Conservation (phyloP, 768 basidiomycete species). For the Brasilioporus rufonigricans region DNA sequence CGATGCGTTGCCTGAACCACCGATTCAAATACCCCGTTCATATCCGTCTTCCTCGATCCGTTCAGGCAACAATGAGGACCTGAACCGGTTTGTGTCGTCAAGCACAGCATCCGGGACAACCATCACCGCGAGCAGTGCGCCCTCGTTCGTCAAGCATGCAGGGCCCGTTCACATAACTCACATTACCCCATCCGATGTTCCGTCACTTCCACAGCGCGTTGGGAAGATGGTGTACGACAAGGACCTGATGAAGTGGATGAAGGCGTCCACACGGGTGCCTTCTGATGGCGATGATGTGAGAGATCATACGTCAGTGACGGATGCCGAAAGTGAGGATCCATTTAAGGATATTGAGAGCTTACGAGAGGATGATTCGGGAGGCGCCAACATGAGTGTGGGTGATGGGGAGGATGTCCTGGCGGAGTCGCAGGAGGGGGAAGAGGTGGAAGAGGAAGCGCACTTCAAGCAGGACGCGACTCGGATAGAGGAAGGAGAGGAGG, state of each 20-base stretch:
- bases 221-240: constrained; percentile 89
- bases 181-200: constrained; percentile 80
- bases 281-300: constrained; percentile 29
- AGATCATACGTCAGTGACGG: constrained; percentile 31
- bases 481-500: constrained; percentile 49
- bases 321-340: constrained; percentile 76
- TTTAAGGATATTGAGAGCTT: constrained; percentile 91
- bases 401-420: constrained; percentile 3
- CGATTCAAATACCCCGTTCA: constrained; percentile 30
- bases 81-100: constrained; percentile 88
- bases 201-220: constrained; percentile 68
- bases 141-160: constrained; percentile 82
- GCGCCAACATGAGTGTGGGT: constrained; percentile 10
- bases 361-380: constrained; percentile 54
- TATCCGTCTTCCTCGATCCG: constrained; percentile 55
- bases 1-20: constrained; percentile 31
- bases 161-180: constrained; percentile 77
- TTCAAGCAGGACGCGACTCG: constrained; percentile 28
- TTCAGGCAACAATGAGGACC: constrained; percentile 59
- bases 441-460: constrained; percentile 14
- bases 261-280: constrained; percentile 43
- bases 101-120: constrained; percentile 80
- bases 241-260: constrained; percentile 83
- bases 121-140: constrained; percentile 65
- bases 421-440: constrained; percentile 13